Conservation (phyloP, 2,329 filamentous ascomycete species). For the Apiospora aurea region DNA sequence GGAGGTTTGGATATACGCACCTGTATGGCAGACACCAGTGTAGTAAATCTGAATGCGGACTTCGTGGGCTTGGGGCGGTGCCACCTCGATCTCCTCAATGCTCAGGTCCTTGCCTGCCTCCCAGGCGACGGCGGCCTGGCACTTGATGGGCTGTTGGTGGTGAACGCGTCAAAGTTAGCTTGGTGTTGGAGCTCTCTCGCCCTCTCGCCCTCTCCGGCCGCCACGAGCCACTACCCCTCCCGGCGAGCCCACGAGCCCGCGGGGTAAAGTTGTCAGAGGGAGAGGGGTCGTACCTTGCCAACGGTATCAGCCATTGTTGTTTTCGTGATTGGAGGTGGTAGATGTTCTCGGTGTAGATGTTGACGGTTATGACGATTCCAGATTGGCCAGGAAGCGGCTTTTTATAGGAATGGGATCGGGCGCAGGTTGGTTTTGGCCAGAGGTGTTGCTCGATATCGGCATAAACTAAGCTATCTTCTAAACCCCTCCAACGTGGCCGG, state of each 20-base stretch:
- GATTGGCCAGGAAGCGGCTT: conserved; percentile 23
- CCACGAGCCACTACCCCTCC: conserved; percentile 23
- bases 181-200: neutral
- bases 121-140: conserved; percentile 98
- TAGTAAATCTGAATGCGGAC: conserved; percentile 97
- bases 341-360: conserved; percentile 15
- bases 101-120: conserved; percentile 89
- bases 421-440: neutral
- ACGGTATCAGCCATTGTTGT: conserved; percentile 57
- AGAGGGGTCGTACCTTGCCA: conserved; percentile 55
- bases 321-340: neutral
- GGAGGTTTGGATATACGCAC: conserved; percentile 53
- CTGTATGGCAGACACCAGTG: conserved; percentile 98
- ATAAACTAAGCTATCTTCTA: conserved; percentile 7
- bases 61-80: conserved; percentile 87
- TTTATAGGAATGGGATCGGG: neutral
- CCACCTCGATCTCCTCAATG: conserved; percentile 93
- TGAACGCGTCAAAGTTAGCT: neutral
- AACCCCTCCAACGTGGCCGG: conserved; percentile 25
- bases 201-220: neutral
- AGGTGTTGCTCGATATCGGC: conserved; percentile 16
- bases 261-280: conserved; percentile 9
- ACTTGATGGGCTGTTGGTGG: conserved; percentile 80
- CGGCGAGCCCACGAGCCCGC: neutral
- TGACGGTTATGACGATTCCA: neutral